A percentile compares a stretch with the other conserved stretches of the same genome.
Conservation (phyloP, 2,329 filamentous ascomycete species). For the Colletotrichum brevisporum region DNA sequence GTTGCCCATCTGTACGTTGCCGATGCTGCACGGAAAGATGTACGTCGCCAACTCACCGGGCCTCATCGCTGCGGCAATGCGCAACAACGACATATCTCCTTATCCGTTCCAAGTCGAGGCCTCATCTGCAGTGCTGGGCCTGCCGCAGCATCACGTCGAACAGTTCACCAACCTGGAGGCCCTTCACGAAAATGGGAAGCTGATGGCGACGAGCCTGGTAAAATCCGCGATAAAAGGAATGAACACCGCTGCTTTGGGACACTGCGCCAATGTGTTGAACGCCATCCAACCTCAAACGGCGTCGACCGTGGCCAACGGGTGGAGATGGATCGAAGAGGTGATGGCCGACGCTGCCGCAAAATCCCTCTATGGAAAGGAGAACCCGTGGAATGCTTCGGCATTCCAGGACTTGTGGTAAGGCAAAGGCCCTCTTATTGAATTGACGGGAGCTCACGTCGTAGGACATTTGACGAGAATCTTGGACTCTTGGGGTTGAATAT, state of each 20-base stretch:
- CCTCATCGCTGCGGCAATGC: slow-evolving; percentile 57
- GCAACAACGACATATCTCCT: slow-evolving; percentile 59
- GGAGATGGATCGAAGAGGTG: slow-evolving; percentile 53
- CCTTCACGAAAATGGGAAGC: slow-evolving; percentile 52
- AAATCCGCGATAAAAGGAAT: slow-evolving; percentile 51
- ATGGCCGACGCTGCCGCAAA: slow-evolving; percentile 55
- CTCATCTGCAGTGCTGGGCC: slow-evolving; percentile 53
- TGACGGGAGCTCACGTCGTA: not conserved
- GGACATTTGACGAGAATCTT: slow-evolving; percentile 47
- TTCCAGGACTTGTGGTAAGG: slow-evolving; percentile 56
- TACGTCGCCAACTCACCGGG: slow-evolving; percentile 61
- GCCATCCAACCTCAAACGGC: slow-evolving; percentile 33
- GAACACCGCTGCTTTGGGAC: slow-evolving; percentile 52
- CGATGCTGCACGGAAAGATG: slow-evolving; percentile 57
- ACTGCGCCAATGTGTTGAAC: slow-evolving; percentile 50
- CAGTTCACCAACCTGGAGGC: slow-evolving; percentile 44
- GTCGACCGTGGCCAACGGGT: slow-evolving; percentile 51
- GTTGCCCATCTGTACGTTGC: slow-evolving; percentile 59
- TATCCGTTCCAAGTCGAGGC: slow-evolving; percentile 57
- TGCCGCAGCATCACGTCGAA: slow-evolving; percentile 46
- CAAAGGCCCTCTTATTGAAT: not conserved
- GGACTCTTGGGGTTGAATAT: slow-evolving; percentile 47
- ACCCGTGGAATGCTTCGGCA: slow-evolving; percentile 44
- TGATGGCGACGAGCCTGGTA: slow-evolving; percentile 52
- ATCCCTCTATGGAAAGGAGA: slow-evolving; percentile 59